Base-by-base conservation (phyloP, 805 yeast species). In the Saccharomycopsis guyanensis region DNA sequence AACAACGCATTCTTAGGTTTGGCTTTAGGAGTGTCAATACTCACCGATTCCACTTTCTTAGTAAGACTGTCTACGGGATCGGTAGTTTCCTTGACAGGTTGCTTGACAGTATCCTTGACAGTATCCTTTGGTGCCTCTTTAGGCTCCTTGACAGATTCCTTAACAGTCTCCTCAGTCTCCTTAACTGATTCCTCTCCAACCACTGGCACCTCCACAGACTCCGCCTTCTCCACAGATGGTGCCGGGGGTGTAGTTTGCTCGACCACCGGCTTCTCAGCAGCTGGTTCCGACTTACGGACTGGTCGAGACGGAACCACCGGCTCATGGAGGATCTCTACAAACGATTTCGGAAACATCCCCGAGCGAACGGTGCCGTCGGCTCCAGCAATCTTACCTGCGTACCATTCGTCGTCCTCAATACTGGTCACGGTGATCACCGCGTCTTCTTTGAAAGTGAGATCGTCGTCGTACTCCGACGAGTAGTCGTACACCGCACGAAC, bases 381-480 rank as follows among this genome's bases (percentile, higher is more conserved):
- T 50, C 66, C 73, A 2, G 56, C 57, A 56, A 74, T 83, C 3
- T 70, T 66, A 2, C 98, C 98, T 34, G 74, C 68, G 59, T 76
- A 83, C 97, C 97, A 93, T 53, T 89, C 96, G 4, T 80, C 95
- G 61, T 91, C 97, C 55, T 87, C 96, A 44, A 86, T 70, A 33
- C 76, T 78, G 3, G 81, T 78, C 23, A 91, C 96, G 3, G 78
- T 75, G 53, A 91, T 81, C 24, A 74, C 53, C 60, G 84, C 87
- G 18, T 84, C 89, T 3, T 68, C 75, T 0, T 62, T 61, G 56
- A 91, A 89, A 29, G 74, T 69, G 59, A 91, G 72, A 61, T 91
- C 98, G 60, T 93, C 97, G 24, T 80, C 86, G 53, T 78, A 86
- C 43, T 81, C 86, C 3, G 82, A 75, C 36, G 64, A 59, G 64